Evolutionary conservation across 257 asterid species (phyloP), one percentile per base, ranked within the genome.

Genomic region (Solanum peruvianum): DNA sequence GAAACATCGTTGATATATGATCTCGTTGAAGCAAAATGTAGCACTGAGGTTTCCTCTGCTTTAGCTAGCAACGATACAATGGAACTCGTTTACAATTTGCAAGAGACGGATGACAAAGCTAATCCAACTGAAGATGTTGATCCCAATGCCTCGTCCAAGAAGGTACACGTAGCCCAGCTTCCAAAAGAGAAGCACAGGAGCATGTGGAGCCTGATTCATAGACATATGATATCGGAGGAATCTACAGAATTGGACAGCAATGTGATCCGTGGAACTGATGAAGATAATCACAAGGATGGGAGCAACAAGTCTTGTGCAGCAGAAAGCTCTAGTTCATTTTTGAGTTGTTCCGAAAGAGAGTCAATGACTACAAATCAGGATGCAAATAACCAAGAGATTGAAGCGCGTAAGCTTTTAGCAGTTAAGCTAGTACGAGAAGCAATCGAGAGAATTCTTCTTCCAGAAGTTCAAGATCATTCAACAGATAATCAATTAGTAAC

Each of bases 361-460:
- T n/a, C 78, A 9, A 88, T 85, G 49, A 84, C 31, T 62, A 83
- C 21, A 21, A 84, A 84, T 3, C 87, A 86, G 69, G 93, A 92
- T 18, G 41, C 91, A 11, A 91, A 87, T 42, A 91, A 83, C 81
- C 92, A 87, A 88, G 98, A 94, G 25, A 88, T 84, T 67, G 98
- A 94, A 90, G 56, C 86, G 44, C 93, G 92, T 10, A 97, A 96
- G 87, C 16, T 94, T 82, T 89, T 93, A 33, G 99, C 98, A 6
- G 91, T 93, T 78, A 94, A 95, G 94, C 93, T 97, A 73, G 99
- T 97, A 7, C 90, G 98, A 52, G 98, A 97, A 88, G 99, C 99
- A 9, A 93, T 97, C 9, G 98, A 96, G 93, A 97, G 93, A 93
- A 94, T 97, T 92, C 98, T 96, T 87, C 96, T 95, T 66, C 97